Conservation (phyloP, 1,139 yeast species). For the Candida buenavistaensis region DNA sequence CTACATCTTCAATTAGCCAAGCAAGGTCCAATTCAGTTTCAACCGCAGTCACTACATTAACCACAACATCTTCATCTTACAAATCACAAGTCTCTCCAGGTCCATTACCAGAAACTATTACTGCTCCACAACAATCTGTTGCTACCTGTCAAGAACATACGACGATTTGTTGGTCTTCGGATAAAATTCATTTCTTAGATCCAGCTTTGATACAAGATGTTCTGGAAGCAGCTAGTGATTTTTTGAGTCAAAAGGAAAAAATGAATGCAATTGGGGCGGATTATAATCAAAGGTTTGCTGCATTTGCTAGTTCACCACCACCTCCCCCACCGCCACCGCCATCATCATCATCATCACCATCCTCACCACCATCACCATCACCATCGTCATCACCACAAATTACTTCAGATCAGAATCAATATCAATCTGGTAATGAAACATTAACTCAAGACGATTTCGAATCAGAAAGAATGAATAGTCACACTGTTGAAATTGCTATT, state of each 20-base stretch:
- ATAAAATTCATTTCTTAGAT: conserved; percentile 8
- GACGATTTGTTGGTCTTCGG: conserved; percentile 10
- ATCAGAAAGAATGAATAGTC: neutral
- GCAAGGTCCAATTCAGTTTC: conserved; percentile 7
- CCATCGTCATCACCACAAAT: neutral
- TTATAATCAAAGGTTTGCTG: conserved; percentile 4
- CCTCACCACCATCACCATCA: neutral
- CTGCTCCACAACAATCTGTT: no score
- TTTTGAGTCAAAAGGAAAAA: conserved; percentile 1
- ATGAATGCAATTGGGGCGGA: conserved; percentile 1
- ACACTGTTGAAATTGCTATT: neutral
- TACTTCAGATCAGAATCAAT: neutral
- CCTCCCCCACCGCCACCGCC: neutral
- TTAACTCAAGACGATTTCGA: conserved; percentile 2
- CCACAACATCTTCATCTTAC: conserved; percentile 3
- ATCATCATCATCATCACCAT: neutral
- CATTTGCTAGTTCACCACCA: conserved; percentile 6
- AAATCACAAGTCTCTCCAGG: conserved; percentile 4
- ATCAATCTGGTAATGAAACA: conserved; percentile 2
- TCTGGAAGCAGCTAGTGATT: neutral
- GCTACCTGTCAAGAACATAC: conserved; percentile 2
- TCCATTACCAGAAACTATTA: neutral
- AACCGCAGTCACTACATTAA: conserved; percentile 3
- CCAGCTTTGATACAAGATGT: conserved; percentile 8
- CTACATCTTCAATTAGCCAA: conserved; percentile 3